Base-by-base conservation (phyloP, 345 rosid genomes). In the Eucalyptus tenuipes region DNA sequence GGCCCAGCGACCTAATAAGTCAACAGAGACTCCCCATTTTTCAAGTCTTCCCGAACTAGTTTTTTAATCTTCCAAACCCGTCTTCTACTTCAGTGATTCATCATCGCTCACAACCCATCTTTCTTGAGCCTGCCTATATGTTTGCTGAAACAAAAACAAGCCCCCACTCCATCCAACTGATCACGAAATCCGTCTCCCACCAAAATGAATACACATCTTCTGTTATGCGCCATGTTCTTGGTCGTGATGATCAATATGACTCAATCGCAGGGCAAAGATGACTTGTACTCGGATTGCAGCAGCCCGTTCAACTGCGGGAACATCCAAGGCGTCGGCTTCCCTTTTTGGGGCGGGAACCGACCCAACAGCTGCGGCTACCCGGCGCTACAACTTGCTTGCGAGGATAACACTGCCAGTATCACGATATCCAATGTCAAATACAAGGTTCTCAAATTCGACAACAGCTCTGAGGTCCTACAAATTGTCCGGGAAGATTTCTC, bases 331-430 rank as follows among this genome's bases (percentile, higher is more conserved):
- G 57, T 93, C 37, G 40, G 40, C 44, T 94, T 88, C 64, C 93
- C 92, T 50, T 94, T 94, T 90, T 90, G 88, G 91, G 93, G 91
- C 31, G 61, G 25, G 16, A 49, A 64, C 87, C 89, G 91, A 44
- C n/a, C 88, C 37, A 49, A 7, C 11, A 61, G 89, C 50, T 93
- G 93, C 25, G 93, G 95, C 3, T 61, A 6, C 13, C 88, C 82
- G 3, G 82, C 53, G 3, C 93, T 91, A 15, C 8, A 84, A 50
- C 86, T 93, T 10, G 45, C 75, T 49, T 92, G 94, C 40, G 88
- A 47, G 14, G 68, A n/a, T 22, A 48, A 89, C 24, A 3, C 79
- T 6, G 85, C 90, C 45, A 86, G 16, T 59, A 93, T 93, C 86
- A 92, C 17, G 33, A 86, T 95, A 85, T n/a, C 20, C 17, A 31